Conservation (phyloP, 2,329 filamentous ascomycete species). For the Cadophora sp. region DNA sequence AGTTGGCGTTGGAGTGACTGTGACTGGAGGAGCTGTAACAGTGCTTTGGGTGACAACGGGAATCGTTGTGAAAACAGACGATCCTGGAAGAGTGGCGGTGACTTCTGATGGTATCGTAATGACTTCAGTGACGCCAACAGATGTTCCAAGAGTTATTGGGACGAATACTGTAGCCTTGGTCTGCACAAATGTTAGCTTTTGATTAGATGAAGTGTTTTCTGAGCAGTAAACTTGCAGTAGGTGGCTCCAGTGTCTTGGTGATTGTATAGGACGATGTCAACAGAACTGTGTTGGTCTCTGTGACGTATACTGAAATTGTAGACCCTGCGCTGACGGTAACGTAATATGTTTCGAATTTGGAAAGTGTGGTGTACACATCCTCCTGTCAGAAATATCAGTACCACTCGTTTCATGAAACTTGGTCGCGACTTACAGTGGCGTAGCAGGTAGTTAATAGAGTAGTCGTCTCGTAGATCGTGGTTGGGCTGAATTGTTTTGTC, state of each 20-base stretch:
- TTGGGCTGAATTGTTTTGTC: background rate
- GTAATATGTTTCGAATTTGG: slow-evolving; percentile 44
- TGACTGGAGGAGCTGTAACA: slow-evolving; percentile 20
- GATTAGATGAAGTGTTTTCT: background rate
- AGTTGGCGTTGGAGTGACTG: slow-evolving; percentile 20
- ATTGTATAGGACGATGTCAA: slow-evolving; percentile 46
- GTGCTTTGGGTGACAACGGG: slow-evolving; percentile 21
- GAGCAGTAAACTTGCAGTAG: slow-evolving; percentile 25
- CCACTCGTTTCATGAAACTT: background rate
- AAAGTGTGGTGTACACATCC: slow-evolving; percentile 19
- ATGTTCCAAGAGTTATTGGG: slow-evolving; percentile 36
- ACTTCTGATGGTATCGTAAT: slow-evolving; percentile 37
- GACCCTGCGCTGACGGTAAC: slow-evolving; percentile 52
- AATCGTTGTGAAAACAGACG: slow-evolving; percentile 25
- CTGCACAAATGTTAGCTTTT: background rate
- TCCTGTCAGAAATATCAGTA: background rate
- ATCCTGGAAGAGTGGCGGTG: slow-evolving; percentile 31
- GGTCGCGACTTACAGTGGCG: slow-evolving; percentile 7
- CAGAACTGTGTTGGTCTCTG: slow-evolving; percentile 50
- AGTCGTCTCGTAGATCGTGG: slow-evolving; percentile 14
- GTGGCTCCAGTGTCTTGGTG: slow-evolving; percentile 35
- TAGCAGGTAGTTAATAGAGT: slow-evolving; percentile 17
- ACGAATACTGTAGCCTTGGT: slow-evolving; percentile 36
- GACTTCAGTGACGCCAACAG: slow-evolving; percentile 31
- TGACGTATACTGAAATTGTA: slow-evolving; percentile 50